phyloP scores from a whole-genome alignment of 2,329 filamentous ascomycete species.

The Aureobasidium subglaciale region DNA sequence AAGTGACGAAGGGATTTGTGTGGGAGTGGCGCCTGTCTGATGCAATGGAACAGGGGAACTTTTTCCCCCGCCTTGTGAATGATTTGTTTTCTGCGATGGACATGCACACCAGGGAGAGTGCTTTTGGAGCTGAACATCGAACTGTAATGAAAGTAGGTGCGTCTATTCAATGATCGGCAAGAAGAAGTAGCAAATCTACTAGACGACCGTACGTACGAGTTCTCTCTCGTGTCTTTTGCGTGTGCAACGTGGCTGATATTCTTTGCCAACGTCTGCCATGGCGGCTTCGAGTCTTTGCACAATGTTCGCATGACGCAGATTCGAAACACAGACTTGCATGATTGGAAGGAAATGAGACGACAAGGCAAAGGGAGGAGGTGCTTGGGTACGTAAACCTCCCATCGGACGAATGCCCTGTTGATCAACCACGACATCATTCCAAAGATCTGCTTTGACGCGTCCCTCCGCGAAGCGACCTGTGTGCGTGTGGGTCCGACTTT shows the following conservation, averaged over 20 bases:
- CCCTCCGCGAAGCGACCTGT: constrained; percentile 12
- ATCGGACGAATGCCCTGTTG: background rate
- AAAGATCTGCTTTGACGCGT: constrained; percentile 4
- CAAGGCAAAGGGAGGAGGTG: background rate
- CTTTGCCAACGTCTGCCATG: constrained; percentile 1
- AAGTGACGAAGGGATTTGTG: background rate
- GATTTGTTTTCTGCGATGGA: background rate
- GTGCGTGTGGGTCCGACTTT: constrained; percentile 2
- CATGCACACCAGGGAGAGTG: background rate
- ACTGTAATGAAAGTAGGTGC: background rate
- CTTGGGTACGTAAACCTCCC: constrained; percentile 4
- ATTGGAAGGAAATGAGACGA: background rate
- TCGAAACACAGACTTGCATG: constrained; percentile 1
- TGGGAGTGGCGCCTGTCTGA: constrained; percentile 4
- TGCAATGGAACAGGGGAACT: constrained; percentile 5
- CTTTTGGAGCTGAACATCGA: background rate
- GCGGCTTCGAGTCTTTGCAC: background rate
- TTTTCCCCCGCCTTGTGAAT: background rate
- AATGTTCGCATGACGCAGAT: constrained; percentile 6
- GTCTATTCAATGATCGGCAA: background rate
- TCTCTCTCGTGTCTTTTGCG: background rate
- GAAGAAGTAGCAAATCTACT: background rate
- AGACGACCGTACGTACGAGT: background rate
- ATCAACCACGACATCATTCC: constrained; percentile 13
- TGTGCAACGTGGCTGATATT: background rate